Base-by-base conservation (phyloP, 1,284 basidiomycete genomes). In the Bjerkandera adusta region DNA sequence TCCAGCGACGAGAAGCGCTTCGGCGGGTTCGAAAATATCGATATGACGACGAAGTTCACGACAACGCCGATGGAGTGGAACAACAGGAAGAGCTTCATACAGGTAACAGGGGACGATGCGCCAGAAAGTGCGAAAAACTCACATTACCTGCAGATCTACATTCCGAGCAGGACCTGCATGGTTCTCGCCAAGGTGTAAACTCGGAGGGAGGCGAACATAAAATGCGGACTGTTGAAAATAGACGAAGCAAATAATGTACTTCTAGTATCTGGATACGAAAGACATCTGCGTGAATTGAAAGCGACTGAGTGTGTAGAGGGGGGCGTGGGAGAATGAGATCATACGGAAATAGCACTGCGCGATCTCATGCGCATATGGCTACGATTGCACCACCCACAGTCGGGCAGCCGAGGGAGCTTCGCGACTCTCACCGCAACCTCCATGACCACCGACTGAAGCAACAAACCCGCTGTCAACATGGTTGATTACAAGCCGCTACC, bases 31-130 rank as follows among this genome's bases (percentile, higher is more conserved):
- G 87, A 81, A 33, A 87, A 97, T 49, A 77, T 93, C 47, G 74
- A 78, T 50, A 64, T 81, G 38, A 77, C 77, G 29, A 75, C 78
- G 24, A 77, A 77, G 59, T 94, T 83, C 68, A 76, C 83, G 57
- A 97, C 96, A 12, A 92, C 89, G 24, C 81, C 88, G 2, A 69
- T 92, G 75, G 87, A 85, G 60, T 99, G 96, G 96, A 94, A 97
- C 64, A 81, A 79, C 4, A 77, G 96, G 56, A 85, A 81, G 64
- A 97, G 98, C 65, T 97, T 80, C 73, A 60, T 88, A 49, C 90
- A 96, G 76, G 92, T 90, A 54, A 54, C 72, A n/a, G 32, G 13
- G 12, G 24, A 15, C 20, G 30, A 20, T 7, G 27, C 21, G 7
- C 30, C 22, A 10, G 6, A 16, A 43, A 16, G 24, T 22, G 12